Conservation (phyloP, 1,139 yeast species). For the Diutina siamensis region DNA sequence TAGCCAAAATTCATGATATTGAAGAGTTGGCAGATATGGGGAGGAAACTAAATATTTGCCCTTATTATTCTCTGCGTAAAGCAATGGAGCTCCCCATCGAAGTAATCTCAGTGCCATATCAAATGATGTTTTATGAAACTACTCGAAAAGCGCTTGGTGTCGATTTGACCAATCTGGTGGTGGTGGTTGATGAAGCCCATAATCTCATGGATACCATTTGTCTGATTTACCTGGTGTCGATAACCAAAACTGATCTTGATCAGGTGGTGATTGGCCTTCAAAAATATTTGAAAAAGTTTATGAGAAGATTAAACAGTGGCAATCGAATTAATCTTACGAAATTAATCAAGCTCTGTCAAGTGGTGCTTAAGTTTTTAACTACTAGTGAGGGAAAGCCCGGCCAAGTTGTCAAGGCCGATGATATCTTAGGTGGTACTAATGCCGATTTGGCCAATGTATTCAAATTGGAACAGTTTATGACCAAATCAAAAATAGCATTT, state of each 20-base stretch:
- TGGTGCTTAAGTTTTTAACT: slow-evolving; percentile 16
- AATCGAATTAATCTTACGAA: slow-evolving; percentile 65
- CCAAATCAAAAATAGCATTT: slow-evolving; percentile 66
- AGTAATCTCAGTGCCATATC: slow-evolving; percentile 78
- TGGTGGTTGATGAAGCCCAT: slow-evolving; percentile 90
- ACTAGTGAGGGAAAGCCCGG: slow-evolving; percentile 31
- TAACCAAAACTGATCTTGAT: slow-evolving; percentile 40
- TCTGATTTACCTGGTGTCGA: slow-evolving; percentile 51
- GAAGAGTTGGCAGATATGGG: slow-evolving; percentile 70
- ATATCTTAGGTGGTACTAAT: slow-evolving; percentile 44
- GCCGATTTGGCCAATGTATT: slow-evolving; percentile 65
- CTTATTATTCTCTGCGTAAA: slow-evolving; percentile 65
- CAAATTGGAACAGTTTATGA: slow-evolving; percentile 53
- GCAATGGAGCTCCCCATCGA: slow-evolving; percentile 47
- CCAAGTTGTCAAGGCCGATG: slow-evolving; percentile 34
- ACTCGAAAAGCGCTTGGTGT: slow-evolving; percentile 53
- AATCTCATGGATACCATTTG: slow-evolving; percentile 72
- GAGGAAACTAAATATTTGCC: slow-evolving; percentile 47
- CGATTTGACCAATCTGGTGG: slow-evolving; percentile 49
- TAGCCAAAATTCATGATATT: slow-evolving; percentile 63
- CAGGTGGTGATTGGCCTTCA: slow-evolving; percentile 35
- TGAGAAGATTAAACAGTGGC: slow-evolving; percentile 53
- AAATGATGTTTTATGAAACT: slow-evolving; percentile 53
- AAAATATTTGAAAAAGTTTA: slow-evolving; percentile 47
- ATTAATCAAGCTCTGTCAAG: slow-evolving; percentile 43